A percentile compares a stretch with the other conserved stretches of the same genome.
Conservation (phyloP, 176 grass and related monocot genomes). For the Zoysia pacifica region DNA sequence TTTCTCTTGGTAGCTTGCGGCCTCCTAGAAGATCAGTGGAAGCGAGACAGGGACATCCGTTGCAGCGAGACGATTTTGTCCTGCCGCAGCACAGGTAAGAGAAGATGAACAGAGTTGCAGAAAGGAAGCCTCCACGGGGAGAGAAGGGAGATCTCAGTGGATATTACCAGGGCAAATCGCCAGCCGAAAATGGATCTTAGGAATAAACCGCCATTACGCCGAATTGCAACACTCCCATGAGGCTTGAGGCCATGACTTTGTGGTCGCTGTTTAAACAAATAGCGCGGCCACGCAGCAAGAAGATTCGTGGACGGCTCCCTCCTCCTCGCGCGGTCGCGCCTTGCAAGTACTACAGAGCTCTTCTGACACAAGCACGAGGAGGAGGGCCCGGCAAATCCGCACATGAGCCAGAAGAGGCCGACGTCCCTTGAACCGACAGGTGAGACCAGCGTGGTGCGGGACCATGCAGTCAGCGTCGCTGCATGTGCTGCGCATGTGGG, state of each 20-base stretch:
- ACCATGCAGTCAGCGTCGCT: not conserved
- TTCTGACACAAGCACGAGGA: constrained; percentile 49
- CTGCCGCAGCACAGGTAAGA: not conserved
- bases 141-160: not conserved
- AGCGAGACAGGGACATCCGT: not conserved
- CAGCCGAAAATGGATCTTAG: constrained; percentile 19
- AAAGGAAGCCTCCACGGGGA: not conserved
- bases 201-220: not conserved
- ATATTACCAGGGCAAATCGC: constrained; percentile 12
- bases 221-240: not conserved
- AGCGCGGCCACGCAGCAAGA: constrained; percentile 24
- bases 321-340: constrained; percentile 16
- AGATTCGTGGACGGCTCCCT: constrained; percentile 27
- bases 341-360: constrained; percentile 25
- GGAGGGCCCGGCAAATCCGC: not conserved
- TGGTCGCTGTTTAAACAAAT: constrained; percentile 31
- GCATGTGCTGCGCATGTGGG: constrained; percentile 23
- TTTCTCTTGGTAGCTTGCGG: constrained; percentile 26
- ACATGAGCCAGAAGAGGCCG: constrained; percentile 2
- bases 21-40: not conserved
- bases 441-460: not conserved
- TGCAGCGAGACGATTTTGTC: not conserved
- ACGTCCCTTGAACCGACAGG: not conserved
- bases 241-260: not conserved
- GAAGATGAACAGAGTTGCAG: not conserved